Evolutionary conservation across 352 stramenopile genomes (phyloP).

Genomic region (Globisporangium carolinianum): DNA sequence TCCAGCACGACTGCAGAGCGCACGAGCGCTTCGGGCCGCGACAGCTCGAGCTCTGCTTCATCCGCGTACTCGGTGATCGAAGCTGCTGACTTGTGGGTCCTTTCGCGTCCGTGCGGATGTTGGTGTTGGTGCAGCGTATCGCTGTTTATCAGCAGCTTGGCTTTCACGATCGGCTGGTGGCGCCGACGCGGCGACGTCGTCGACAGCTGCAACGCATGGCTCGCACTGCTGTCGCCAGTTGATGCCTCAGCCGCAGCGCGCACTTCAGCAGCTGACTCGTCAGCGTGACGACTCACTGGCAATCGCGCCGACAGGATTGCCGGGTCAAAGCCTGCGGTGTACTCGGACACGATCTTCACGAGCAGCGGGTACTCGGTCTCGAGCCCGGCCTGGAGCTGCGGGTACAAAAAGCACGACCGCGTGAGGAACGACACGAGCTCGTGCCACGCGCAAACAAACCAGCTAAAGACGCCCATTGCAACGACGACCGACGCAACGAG

Average conservation of each 20-base stretch:
- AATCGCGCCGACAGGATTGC: conserved; percentile 52
- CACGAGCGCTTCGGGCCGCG: neutral
- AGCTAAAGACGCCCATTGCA: conserved; percentile 75
- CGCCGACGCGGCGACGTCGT: conserved; percentile 7
- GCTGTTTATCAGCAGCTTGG: conserved; percentile 6
- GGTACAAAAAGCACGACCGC: conserved; percentile 75
- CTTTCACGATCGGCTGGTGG: conserved; percentile 2
- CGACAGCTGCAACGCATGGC: conserved; percentile 10
- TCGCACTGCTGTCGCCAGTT: conserved; percentile 4
- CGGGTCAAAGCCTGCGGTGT: conserved; percentile 73
- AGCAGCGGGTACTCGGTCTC: conserved; percentile 70
- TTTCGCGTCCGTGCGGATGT: neutral
- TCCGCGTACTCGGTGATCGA: conserved; percentile 2
- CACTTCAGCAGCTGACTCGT: conserved; percentile 4
- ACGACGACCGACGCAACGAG: conserved; percentile 66
- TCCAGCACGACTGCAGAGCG: neutral
- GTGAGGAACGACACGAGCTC: conserved; percentile 79
- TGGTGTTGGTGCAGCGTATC: conserved; percentile 1
- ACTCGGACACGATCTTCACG: conserved; percentile 79
- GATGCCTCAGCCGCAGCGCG: neutral
- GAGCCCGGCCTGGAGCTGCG: conserved; percentile 66
- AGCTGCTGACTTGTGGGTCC: no score
- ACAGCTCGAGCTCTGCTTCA: conserved; percentile 10
- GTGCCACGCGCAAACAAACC: conserved; percentile 70
- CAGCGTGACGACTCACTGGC: conserved; percentile 15